Percentiles rank a stretch among this genome's conserved stretches.
phyloP scores from a whole-genome alignment of 2,329 filamentous ascomycete genomes.

The Pseudopyricularia cyperi region DNA sequence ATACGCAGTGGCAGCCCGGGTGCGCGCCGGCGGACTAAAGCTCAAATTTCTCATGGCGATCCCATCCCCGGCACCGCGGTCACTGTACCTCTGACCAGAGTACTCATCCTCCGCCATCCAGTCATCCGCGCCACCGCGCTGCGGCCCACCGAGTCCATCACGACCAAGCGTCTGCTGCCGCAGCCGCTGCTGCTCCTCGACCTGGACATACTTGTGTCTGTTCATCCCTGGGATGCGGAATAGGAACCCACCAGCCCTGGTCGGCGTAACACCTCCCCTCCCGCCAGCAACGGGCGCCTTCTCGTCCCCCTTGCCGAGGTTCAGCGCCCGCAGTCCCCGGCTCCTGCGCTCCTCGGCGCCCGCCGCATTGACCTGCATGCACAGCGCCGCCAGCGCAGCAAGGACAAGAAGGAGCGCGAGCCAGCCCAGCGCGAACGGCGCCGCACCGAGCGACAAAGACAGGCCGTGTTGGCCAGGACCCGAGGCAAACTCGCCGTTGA shows the following conservation, averaged over 20 bases:
- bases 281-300: neutral
- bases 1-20: neutral
- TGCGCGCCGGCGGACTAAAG: neutral
- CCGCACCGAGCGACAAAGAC: constrained; percentile 8
- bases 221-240: constrained; percentile 12
- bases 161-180: neutral
- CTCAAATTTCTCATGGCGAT: neutral
- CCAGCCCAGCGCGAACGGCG: constrained; percentile 14
- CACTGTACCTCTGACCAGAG: neutral
- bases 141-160: neutral
- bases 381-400: constrained; percentile 9
- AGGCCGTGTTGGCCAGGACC: constrained; percentile 14
- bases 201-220: constrained; percentile 17
- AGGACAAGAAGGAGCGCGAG: constrained; percentile 9
- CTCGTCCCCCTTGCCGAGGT: neutral
- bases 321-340: neutral
- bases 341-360: neutral
- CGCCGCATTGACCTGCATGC: constrained; percentile 6
- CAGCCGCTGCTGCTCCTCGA: constrained; percentile 13
- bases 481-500: constrained; percentile 14
- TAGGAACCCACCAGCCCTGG: constrained; percentile 6
- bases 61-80: neutral
- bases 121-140: constrained; percentile 1
- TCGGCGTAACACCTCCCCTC: neutral
- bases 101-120: constrained; percentile 2